Evolutionary conservation across 768 basidiomycete genomes (phyloP), one percentile per base, ranked within the genome.

Genomic region (Lactarius sanguifluus): DNA sequence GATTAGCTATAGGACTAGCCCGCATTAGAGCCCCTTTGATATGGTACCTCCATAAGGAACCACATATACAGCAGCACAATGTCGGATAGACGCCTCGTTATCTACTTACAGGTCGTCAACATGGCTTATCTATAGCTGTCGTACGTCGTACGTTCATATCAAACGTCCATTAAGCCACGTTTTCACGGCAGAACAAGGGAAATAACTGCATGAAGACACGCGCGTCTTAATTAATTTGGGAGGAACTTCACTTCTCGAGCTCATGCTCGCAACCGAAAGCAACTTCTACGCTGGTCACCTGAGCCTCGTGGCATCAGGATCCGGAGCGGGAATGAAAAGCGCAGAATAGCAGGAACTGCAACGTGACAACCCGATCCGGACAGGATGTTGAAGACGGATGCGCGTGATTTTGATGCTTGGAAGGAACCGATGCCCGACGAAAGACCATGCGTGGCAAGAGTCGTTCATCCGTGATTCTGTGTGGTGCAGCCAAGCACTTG

Each of bases 321-420:
- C 50, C 25, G 50, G 25, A 64, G 34, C 58, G 60, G 65, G 59
- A 50, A 66, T 66, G 60, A 65, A 61, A n/a, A 15, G 23, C 23
- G 23, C 30, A 65, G 25, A 15, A 9, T 43, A 5, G 10, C 23
- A 25, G n/a, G 64, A 30, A 28, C 50, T 18, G 23, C 52, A 28
- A 41, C 64, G 52, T 61, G 64, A 25, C 64, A 45, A 56, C 64
- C 52, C 2, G 23, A 65, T 60, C 23, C 13, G 47, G 47, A 23
- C n/a, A 50, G 5, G n/a, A 10, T 9, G 47, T 25, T 50, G 50
- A 52, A 50, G 23, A 23, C 23, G 47, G 36, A 50, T 23, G 47
- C 47, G 47, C 47, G 50, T 52, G 50, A 52, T 52, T 52, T 25
- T 25, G 50, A 8, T 25, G 12, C 23, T 25, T 50, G 23, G 5